Evolutionary conservation across 768 basidiomycete species (phyloP).

Genomic region (Termitomyces sp.): DNA sequence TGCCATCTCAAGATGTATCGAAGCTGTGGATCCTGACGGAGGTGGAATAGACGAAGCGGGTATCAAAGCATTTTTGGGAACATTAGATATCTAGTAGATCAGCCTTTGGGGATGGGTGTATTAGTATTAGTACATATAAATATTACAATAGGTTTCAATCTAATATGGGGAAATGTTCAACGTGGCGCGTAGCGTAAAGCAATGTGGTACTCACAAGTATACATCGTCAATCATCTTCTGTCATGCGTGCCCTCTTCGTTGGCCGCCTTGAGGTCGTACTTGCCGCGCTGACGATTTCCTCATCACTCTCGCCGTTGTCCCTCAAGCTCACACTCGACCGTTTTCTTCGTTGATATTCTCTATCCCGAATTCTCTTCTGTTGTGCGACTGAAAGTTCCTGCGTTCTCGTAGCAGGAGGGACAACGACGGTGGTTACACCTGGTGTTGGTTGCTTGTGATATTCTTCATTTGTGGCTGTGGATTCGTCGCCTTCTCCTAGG

Average conservation of each 20-base stretch:
- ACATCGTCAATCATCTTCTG: conserved; percentile 56
- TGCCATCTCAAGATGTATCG: conserved; percentile 72
- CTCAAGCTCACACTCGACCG: conserved; percentile 60
- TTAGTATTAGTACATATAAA: conserved; percentile 9
- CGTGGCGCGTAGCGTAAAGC: background rate
- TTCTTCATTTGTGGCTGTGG: conserved; percentile 53
- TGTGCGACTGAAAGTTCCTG: conserved; percentile 70
- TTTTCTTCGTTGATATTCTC: conserved; percentile 79
- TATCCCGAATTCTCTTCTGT: conserved; percentile 73
- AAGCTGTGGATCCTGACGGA: conserved; percentile 75
- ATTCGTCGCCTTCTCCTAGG: conserved; percentile 66
- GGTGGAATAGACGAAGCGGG: conserved; percentile 53
- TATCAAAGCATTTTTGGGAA: conserved; percentile 49
- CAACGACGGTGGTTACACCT: conserved; percentile 71
- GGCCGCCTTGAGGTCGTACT: conserved; percentile 52
- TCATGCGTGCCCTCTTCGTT: conserved; percentile 64
- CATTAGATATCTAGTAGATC: conserved; percentile 39
- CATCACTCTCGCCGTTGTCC: conserved; percentile 73
- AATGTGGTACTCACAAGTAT: conserved; percentile 1
- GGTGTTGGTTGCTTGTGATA: conserved; percentile 63
- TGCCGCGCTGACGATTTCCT: conserved; percentile 50
- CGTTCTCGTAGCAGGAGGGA: conserved; percentile 66
- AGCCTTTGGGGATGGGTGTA: no score
- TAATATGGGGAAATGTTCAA: background rate
- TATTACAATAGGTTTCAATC: conserved; percentile 11